phyloP scores from a whole-genome alignment of 257 asterid species.

The Gentiana macrophylla region DNA sequence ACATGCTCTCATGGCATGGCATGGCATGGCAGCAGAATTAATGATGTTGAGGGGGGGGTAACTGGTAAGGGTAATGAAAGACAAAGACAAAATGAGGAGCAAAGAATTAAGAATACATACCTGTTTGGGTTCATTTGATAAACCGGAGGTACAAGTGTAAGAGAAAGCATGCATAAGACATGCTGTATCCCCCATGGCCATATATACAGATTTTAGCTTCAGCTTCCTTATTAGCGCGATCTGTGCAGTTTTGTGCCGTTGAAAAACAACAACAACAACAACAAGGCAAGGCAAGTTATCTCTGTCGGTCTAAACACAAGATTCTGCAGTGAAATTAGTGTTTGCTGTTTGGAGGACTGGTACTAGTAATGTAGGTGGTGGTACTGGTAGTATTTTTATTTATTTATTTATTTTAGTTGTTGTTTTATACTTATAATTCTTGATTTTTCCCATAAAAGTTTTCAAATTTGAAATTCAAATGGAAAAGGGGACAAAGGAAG shows the following conservation, averaged over 20 bases:
- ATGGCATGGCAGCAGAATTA: too few relatives aligned
- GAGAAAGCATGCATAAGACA: constrained; percentile 74
- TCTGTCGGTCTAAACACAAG: too few relatives aligned
- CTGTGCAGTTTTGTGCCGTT: constrained; percentile 6
- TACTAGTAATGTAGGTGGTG: too few relatives aligned
- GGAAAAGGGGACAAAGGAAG: constrained; percentile 11
- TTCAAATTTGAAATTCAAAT: constrained; percentile 75
- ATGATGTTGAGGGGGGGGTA: too few relatives aligned
- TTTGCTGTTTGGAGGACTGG: too few relatives aligned
- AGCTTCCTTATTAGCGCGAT: background rate
- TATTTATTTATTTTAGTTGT: background rate
- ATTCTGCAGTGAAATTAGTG: too few relatives aligned
- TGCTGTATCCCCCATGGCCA: constrained; percentile 66
- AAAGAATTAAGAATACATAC: constrained; percentile 14
- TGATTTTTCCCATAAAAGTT: constrained; percentile 2
- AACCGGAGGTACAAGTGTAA: constrained; percentile 62
- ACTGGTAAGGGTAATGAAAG: too few relatives aligned
- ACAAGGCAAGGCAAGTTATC: constrained; percentile 1
- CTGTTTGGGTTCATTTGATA: constrained; percentile 56
- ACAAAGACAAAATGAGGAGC: background rate
- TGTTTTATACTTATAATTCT: constrained; percentile 4
- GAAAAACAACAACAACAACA: constrained; percentile 9
- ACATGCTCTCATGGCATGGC: too few relatives aligned
- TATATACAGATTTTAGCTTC: too few relatives aligned
- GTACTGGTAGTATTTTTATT: background rate